Conservation (phyloP, 1,284 basidiomycete genomes). For the Ceratobasidium sp. region DNA sequence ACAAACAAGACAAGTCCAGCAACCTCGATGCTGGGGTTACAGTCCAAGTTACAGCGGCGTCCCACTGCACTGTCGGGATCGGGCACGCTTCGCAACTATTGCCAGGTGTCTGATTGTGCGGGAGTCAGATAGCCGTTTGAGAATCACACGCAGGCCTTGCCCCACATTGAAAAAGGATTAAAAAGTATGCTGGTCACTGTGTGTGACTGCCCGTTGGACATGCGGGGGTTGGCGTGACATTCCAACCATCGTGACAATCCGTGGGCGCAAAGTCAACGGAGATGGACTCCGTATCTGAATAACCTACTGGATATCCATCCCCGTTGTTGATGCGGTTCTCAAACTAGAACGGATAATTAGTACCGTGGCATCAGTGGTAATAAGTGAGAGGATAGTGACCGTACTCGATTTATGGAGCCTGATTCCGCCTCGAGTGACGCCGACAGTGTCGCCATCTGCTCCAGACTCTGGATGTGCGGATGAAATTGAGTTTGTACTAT, state of each 20-base stretch:
- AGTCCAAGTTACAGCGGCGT: too few species aligned
- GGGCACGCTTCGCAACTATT: not conserved
- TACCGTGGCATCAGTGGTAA: too few species aligned
- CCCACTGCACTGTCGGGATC: not conserved
- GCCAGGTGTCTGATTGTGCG: slow-evolving; percentile 2
- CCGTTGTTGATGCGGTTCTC: too few species aligned
- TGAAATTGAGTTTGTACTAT: not conserved
- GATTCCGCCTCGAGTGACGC: too few species aligned
- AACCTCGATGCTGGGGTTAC: too few species aligned
- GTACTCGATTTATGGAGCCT: too few species aligned
- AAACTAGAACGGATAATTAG: too few species aligned
- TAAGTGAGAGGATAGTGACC: too few species aligned
- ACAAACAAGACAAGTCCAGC: too few species aligned
- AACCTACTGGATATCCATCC: too few species aligned
- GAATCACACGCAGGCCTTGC: not conserved
- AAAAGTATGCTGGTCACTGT: not conserved
- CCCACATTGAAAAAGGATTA: not conserved
- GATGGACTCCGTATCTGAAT: not conserved
- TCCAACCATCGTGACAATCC: not conserved
- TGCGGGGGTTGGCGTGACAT: not conserved
- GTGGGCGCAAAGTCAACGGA: not conserved
- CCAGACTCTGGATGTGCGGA: not conserved
- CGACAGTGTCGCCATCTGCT: too few species aligned
- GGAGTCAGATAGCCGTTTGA: not conserved
- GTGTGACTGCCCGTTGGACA: not conserved